These are phyloP conservation scores for Claviceps humidiphila DNA, from an alignment of 2,329 filamentous ascomycete genomes.

Conservation along the genomic window DNA sequence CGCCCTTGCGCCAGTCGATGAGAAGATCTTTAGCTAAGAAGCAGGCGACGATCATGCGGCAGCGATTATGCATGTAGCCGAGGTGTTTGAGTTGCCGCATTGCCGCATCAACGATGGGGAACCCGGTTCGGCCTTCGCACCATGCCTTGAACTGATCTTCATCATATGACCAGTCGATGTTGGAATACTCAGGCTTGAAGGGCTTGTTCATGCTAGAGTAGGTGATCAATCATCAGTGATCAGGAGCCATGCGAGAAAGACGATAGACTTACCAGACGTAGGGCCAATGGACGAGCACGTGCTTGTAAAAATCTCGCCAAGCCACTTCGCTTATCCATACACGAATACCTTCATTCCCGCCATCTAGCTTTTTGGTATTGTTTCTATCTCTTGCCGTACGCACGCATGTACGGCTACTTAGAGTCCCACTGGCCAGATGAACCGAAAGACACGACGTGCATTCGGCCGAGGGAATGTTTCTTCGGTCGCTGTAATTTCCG, in stretches of 20 bases:
- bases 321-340: conserved; percentile 74
- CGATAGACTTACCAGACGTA: conserved; percentile 50
- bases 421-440: conserved; percentile 55
- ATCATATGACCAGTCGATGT: conserved; percentile 73
- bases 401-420: conserved; percentile 55
- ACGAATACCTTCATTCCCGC: conserved; percentile 50
- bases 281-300: conserved; percentile 75
- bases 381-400: conserved; percentile 49
- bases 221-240: neutral
- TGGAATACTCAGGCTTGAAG: conserved; percentile 69
- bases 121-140: conserved; percentile 63
- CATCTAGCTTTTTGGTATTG: conserved; percentile 51
- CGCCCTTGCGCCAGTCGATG: conserved; percentile 72
- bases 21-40: conserved; percentile 72
- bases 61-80: conserved; percentile 75
- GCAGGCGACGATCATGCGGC: conserved; percentile 71
- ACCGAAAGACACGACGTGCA: conserved; percentile 58
- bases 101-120: conserved; percentile 72
- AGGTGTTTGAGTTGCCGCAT: conserved; percentile 62
- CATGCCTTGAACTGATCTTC: conserved; percentile 56
- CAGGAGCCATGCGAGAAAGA: neutral
- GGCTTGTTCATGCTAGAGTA: conserved; percentile 40
- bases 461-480: conserved; percentile 52
- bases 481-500: conserved; percentile 44
- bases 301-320: conserved; percentile 81